Base-by-base conservation (phyloP, 805 yeast genomes). In the Starmerella stellata region DNA sequence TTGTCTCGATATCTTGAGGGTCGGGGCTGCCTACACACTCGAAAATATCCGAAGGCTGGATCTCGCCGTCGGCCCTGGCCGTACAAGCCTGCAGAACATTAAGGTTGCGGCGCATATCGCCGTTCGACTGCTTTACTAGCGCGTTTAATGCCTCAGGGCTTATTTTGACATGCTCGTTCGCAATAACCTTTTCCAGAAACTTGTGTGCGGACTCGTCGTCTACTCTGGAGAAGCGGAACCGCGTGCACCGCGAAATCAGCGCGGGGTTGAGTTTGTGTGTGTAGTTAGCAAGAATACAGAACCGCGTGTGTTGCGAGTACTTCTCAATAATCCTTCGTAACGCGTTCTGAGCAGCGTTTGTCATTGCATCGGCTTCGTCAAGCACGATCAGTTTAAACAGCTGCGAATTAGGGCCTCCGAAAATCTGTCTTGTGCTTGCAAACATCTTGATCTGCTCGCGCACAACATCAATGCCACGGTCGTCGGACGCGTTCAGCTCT, bases 311-410 rank as follows among this genome's bases (percentile, higher is more conserved):
- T 52, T 81, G 78, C 18, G 95, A 82, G 55, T 83, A 87, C 54
- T 79, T 82, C 55, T 87, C 96, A 55, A 87, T 87, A 51, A 76
- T 87, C 58, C 98, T 70, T 61, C 98, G 72, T 46, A 90, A 65
- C 1, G 98, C 98, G 39, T 83, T 72, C 55, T 90, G 98, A 0
- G 98, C 98, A 51, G 82, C 95, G 32, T 81, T 70, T 8, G 98
- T 90, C 95, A 90, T 90, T 11, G 94, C 81, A 57, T 90, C 95
- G 0, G 95, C 95, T 61, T 87, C 96, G 61, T 87, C 96, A 43
- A 87, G 62, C n/a, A 87, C 80, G 42, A 87, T 77, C 50, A 87
- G 63, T 54, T 87, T 87, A 66, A 83, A 83, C 13, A 90, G 92
- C 43, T 74, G 66, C n/a, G 30, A 13, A 21, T 35, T 25, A 4